Evolutionary conservation across 352 stramenopile species (phyloP), one percentile per base, ranked within the genome.

Genomic region (Elongisporangium anandrum): DNA sequence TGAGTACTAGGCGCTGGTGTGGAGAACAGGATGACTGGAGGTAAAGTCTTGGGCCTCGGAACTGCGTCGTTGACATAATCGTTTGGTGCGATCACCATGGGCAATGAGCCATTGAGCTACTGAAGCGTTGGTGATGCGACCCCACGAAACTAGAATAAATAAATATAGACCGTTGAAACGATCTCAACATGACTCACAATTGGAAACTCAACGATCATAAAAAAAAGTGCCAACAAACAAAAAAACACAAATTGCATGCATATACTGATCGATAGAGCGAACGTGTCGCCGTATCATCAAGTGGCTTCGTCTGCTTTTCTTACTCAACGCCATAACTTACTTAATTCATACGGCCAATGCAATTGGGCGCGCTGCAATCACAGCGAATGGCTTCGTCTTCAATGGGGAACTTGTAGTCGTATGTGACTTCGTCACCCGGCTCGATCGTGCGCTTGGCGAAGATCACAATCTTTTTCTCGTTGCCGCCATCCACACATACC

Each of bases 391-490:
- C 94, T 58, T 97, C 91, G 71, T 98, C 95, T 73, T 98, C 96
- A 56, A 98, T 96, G 19, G 94, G 94, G 69, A 98, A 98, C 70
- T 98, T 98, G 82, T 98, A 98, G 63, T 98, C 92, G 70, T 98
- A 98, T 39, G 90, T 98, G 52, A 98, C 91, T 64, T 98, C 95
- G 61, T 98, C 94, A 12, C 93, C 94, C 26, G 79, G 77, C 3
- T 91, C 79, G 65, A 98, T 97, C 17, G 94, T 79, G 55, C 77
- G 71, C 59, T 96, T 96, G 8, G 93, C 90, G 65, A 98, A 98
- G 45, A 98, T 97, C 51, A 98, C 88, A 49, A 98, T 98, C 68
- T 98, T 98, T 67, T 98, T 97, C 52, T 97, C 87, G 29, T 92
- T 82, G 34, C 34, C 34, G 52, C 78, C 79, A 56, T 94, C 88